These are phyloP conservation scores for Euclidium syriacum DNA, from an alignment of 345 rosid genomes.

Conservation along the genomic window DNA sequence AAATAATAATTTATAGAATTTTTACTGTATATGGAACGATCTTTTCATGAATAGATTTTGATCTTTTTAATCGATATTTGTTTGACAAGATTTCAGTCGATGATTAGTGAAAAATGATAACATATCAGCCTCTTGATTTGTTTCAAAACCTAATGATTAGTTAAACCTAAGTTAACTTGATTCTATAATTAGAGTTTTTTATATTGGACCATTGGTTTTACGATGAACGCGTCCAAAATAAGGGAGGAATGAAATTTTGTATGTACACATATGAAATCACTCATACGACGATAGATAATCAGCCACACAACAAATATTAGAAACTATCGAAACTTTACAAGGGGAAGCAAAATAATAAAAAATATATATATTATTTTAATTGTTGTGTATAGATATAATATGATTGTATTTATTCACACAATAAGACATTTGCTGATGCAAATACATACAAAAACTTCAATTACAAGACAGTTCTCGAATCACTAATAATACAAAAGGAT, in stretches of 20 bases:
- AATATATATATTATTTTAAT: not conserved
- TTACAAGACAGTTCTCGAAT: conserved; percentile 24
- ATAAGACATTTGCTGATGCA: conserved; percentile 25
- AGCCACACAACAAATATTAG: conserved; percentile 12
- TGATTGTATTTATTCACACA: not conserved
- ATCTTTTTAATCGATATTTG: no score
- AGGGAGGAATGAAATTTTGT: not conserved
- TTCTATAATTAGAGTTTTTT: no score
- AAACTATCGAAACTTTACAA: not conserved
- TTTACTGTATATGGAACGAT: no score
- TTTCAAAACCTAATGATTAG: no score
- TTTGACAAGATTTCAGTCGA: no score
- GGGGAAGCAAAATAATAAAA: not conserved
- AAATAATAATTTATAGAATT: no score
- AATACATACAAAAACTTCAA: conserved; percentile 31
- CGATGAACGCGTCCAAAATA: not conserved
- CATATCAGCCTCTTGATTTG: no score
- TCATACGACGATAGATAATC: conserved; percentile 6
- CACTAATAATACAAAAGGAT: conserved; percentile 18
- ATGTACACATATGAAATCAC: not conserved
- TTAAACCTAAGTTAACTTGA: no score
- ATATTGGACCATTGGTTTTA: not conserved
- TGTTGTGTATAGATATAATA: not conserved
- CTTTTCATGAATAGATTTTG: no score
- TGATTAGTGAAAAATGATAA: no score